phyloP scores from a whole-genome alignment of 257 asterid genomes.

The Lycium ferocissimum region DNA sequence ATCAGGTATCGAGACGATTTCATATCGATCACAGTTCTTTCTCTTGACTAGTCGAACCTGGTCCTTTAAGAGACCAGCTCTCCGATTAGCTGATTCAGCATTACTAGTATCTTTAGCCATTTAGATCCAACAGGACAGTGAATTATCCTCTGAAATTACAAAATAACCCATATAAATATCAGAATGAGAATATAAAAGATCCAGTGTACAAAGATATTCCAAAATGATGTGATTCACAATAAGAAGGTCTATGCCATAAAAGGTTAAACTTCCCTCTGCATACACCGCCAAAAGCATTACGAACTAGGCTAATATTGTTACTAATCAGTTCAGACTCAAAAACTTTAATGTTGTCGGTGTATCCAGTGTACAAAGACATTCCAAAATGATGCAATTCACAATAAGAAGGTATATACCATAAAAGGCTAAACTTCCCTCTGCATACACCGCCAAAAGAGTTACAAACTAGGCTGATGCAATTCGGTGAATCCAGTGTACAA shows the following conservation, averaged over 20 bases:
- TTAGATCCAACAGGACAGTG: conserved; percentile 31
- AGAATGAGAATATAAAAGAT: conserved; percentile 14
- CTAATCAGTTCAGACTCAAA: not conserved
- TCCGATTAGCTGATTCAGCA: conserved; percentile 58
- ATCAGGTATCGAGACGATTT: conserved; percentile 69
- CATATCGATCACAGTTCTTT: conserved; percentile 81
- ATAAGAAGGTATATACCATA: not conserved
- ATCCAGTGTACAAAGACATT: no score
- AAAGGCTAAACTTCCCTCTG: not conserved
- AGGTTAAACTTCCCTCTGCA: not conserved
- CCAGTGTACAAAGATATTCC: conserved; percentile 7
- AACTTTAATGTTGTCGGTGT: not conserved
- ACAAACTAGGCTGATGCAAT: not conserved
- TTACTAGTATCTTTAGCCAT: conserved; percentile 59
- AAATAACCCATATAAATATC: conserved; percentile 7
- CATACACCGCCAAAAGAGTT: not conserved
- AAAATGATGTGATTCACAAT: conserved; percentile 15
- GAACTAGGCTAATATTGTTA: not conserved
- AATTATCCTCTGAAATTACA: conserved; percentile 46
- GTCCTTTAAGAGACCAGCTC: conserved; percentile 84
- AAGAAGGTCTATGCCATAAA: not conserved
- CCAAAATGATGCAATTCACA: no score
- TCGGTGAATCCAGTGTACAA: no score
- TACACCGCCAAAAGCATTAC: not conserved
- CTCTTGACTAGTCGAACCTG: conserved; percentile 84